phyloP scores from a whole-genome alignment of 371 early-diverging fungal species.

The Rhizopus sp. region DNA sequence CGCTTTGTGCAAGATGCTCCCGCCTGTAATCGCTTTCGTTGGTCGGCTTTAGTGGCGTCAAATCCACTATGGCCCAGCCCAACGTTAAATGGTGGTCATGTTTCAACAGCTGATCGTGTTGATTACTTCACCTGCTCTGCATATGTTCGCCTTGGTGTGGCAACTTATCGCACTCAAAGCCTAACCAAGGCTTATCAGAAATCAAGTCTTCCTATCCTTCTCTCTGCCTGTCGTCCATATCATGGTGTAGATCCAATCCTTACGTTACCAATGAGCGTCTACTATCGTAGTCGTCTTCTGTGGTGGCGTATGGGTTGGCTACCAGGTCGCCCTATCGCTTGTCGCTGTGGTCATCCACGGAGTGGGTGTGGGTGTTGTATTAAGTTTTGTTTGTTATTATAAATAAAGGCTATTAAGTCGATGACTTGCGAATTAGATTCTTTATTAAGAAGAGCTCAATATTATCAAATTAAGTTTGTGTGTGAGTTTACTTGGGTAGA shows the following conservation, averaged over 20 bases:
- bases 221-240: not conserved
- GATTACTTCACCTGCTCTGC: not conserved
- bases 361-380: no score
- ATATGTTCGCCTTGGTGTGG: not conserved
- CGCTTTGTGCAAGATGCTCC: not conserved
- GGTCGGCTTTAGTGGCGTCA: not conserved
- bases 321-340: conserved; percentile 3
- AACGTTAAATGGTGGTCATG: not conserved
- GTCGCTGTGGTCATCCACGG: conserved; percentile 8
- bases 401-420: no score
- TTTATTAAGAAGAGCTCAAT: no score
- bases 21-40: not conserved
- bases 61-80: not conserved
- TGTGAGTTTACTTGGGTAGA: no score
- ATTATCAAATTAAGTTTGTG: no score
- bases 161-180: not conserved
- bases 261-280: not conserved
- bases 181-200: no score
- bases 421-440: no score
- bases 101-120: not conserved
- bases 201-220: not conserved
- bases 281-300: conserved; percentile 9
- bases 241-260: conserved; percentile 3
- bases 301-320: conserved; percentile 24
- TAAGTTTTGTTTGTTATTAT: no score